Evolutionary conservation across 768 basidiomycete genomes (phyloP), one percentile per base, ranked within the genome.

Genomic region (Boletus pseudopeckii): DNA sequence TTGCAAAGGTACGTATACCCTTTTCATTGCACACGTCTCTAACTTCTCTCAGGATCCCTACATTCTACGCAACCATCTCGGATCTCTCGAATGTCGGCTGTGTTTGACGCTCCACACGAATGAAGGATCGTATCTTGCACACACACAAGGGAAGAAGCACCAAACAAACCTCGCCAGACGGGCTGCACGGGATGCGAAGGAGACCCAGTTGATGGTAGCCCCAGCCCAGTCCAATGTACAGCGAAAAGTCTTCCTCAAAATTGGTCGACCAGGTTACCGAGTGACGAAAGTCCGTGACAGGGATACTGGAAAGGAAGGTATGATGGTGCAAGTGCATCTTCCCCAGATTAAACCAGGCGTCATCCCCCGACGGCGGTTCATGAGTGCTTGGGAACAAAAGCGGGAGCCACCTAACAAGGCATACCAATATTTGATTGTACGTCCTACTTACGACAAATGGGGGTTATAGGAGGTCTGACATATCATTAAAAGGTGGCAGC

Each of bases 91-190:
- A 83, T 99, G 97, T 76, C 91, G 95, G 64, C 82, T 99, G 28
- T 98, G 97, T 71, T 75, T 99, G 44, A 99, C 97, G 0, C 81
- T 99, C 11, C 97, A 99, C 74, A 98, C 96, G n/a, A 98, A 98
- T 64, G 97, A 99, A 74, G 97, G 97, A 18, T 97, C 95, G 14
- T 98, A 98, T 70, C 88, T 99, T 45, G 97, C 97, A 0, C 97
- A 99, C 64, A 99, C 97, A 0, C 97, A 98, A 75, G 97, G 97
- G 20, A 99, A 98, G 77, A 99, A 98, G 69, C 97, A 98, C 69
- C 97, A 98, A 70, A 98, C 95, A 4, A 98, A 98, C 69, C 84
- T 99, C 48, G 97, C 97, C 14, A 84, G 97, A 38, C 88, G 97
- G 60, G 97, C 97, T 0, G 96, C 96, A n/a, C 85, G 87, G 59